Base-by-base conservation (phyloP, 495 filamentous ascomycete species). In the Penicillium steckii region DNA sequence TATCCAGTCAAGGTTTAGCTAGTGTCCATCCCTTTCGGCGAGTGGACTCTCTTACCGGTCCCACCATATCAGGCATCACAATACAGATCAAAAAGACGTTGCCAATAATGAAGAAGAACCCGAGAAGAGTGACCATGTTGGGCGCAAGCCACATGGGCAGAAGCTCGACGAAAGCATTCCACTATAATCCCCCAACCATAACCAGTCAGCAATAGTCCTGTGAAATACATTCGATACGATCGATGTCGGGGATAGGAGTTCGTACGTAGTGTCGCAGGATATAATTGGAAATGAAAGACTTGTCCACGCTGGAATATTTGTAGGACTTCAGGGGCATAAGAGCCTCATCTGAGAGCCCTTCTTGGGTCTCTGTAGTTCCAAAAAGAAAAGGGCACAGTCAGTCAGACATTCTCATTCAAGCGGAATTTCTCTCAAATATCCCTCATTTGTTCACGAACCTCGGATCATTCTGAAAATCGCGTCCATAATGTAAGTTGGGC, bases 241-340 rank as follows among this genome's bases (percentile, higher is more conserved):
- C 33, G 22, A 21, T 32, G 15, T 33, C 8, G 12, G 8, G n/a
- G 21, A 10, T n/a, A 25, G 55, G 52, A 38, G 26, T 37, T 68
- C 86, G 72, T 87, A 98, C 93, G 68, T 96, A 98, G 64, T 95
- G 93, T 57, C 82, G 88, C 30, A 98, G 80, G 67, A 98, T 91
- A 69, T 98, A 95, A 60, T 86, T 79, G 35, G 95, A 97, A 33
- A 97, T 86, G 47, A 85, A 82, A n/a, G 91, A 96, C 70, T 97
- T 95, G 78, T 98, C 94, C 64, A 98, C 92, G 64, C 86, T 86
- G 60, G 89, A 91, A 70, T 98, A 98, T 66, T 96, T 95, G 84
- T 98, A 98, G 22, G 83, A 84, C 70, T 93, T 94, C 56, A 98
- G 85, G 66, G 95, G 91, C 22, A 88, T 74, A 44, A 90, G 74